A percentile compares a stretch with the other conserved stretches of the same genome.
These are phyloP conservation scores for Blepharisma stoltei DNA, from an alignment of 73 alveolate species.

Conservation along the genomic window DNA sequence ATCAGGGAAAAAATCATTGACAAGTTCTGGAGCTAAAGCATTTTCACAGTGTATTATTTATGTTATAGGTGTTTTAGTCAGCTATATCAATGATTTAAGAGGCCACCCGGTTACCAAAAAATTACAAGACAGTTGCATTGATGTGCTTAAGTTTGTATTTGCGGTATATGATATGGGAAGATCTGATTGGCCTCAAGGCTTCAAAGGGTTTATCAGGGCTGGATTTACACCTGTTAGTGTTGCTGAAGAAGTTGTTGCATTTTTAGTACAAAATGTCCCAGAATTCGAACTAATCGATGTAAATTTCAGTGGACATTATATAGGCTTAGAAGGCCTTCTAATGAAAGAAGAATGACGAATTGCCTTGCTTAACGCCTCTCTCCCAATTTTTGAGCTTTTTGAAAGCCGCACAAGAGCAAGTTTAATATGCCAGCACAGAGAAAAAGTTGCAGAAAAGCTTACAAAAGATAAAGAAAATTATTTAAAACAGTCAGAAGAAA, in stretches of 20 bases:
- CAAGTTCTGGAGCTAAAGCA: background rate
- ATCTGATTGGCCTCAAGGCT: background rate
- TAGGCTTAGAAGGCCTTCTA: background rate
- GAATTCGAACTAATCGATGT: background rate
- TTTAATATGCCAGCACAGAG: background rate
- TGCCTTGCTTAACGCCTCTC: background rate
- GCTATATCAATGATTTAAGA: background rate
- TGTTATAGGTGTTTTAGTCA: background rate
- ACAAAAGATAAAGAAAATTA: background rate
- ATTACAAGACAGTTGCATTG: background rate
- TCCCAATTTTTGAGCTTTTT: background rate
- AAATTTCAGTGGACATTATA: background rate
- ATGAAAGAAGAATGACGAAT: background rate
- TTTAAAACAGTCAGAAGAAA: background rate
- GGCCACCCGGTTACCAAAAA: background rate
- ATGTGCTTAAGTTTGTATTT: background rate
- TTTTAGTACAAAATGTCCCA: background rate
- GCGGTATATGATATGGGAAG: background rate
- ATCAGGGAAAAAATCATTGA: background rate
- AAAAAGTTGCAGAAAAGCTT: background rate
- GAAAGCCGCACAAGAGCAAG: background rate
- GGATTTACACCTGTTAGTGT: background rate
- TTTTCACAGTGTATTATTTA: conserved; percentile 11
- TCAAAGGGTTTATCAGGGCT: background rate
- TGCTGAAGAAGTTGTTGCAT: background rate